Conservation (phyloP, 116 monocot genomes). For the Posidonia oceanica region DNA sequence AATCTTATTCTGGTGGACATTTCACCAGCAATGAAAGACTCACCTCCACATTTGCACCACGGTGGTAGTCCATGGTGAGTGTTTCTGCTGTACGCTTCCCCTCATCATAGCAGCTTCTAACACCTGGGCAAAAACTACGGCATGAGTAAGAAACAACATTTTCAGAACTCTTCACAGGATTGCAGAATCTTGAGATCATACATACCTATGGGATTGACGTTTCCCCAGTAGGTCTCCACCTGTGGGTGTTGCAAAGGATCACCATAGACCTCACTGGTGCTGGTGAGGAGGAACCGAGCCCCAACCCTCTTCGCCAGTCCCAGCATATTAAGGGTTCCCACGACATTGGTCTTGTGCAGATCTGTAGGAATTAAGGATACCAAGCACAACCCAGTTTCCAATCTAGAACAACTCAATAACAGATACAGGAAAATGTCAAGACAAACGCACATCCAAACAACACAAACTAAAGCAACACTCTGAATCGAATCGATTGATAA, state of each 20-base stretch:
- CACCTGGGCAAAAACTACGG: conserved; percentile 34
- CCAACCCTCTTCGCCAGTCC: conserved; percentile 89
- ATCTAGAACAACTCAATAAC: too few species aligned
- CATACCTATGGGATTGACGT: conserved; percentile 94
- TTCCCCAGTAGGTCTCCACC: conserved; percentile 95
- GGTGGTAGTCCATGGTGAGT: conserved; percentile 96
- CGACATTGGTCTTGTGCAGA: conserved; percentile 87
- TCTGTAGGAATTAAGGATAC: background rate
- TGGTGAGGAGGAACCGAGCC: conserved; percentile 79
- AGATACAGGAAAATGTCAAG: too few species aligned
- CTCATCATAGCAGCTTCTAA: conserved; percentile 94
- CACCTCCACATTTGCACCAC: conserved; percentile 84
- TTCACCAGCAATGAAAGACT: too few species aligned
- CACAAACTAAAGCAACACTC: background rate
- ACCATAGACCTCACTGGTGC: conserved; percentile 94
- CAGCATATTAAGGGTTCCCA: conserved; percentile 94
- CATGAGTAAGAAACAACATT: background rate
- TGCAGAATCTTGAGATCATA: background rate
- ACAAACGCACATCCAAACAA: too few species aligned
- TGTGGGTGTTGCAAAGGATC: conserved; percentile 96
- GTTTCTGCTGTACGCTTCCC: conserved; percentile 96
- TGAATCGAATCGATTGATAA: background rate
- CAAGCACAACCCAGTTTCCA: background rate
- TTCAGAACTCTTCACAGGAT: background rate
- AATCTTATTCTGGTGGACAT: background rate